Base-by-base conservation (phyloP, 805 yeast genomes). In the Tetrapisispora taiwanensis region DNA sequence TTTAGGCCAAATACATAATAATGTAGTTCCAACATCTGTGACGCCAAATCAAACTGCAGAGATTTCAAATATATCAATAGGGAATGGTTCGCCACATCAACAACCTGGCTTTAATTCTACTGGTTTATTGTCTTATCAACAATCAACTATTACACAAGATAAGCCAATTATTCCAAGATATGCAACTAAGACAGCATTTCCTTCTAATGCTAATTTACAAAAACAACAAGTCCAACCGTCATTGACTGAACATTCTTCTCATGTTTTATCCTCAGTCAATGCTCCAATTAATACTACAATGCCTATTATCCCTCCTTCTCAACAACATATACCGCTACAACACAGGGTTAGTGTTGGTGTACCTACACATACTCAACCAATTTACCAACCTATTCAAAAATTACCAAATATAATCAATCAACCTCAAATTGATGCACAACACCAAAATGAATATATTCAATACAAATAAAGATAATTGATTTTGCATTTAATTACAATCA, bases 401-500 rank as follows among this genome's bases (percentile, higher is more conserved):
- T 31, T 39, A 15, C 36, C 31, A 31, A 30, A 39, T n/a, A 32
- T 20, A 17, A 36, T 39, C 10, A 39, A 24, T 13, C 42, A 39
- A 39, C 42, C 36, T 9, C 42, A 39, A 24, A 20, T 27, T 15
- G 40, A 37, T 17, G 8, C 30, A 6, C 36, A 39, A 31, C 30
- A 19, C 4, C 20, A 17, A 30, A 20, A 39, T 32, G 42, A 39
- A 14, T 39, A 39, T 31, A 26, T 37, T 26, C 40, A 37, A 12
- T 37, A 37, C 14, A 37, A 37, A 18, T 37, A 28, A 28, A 15
- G 4, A 27, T 28, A 36, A 7, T 14, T 17, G 19, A 7, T 15
- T 26, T 15, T 15, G 20, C 39, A 36, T 17, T 36, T 26, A 14
- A 15, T 14, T 20, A 14, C n/a, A 26, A 7, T 18, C 26, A 26